Evolutionary conservation across 805 yeast species (phyloP), one percentile per base, ranked within the genome.

Genomic region (Saturnispora bothae): DNA sequence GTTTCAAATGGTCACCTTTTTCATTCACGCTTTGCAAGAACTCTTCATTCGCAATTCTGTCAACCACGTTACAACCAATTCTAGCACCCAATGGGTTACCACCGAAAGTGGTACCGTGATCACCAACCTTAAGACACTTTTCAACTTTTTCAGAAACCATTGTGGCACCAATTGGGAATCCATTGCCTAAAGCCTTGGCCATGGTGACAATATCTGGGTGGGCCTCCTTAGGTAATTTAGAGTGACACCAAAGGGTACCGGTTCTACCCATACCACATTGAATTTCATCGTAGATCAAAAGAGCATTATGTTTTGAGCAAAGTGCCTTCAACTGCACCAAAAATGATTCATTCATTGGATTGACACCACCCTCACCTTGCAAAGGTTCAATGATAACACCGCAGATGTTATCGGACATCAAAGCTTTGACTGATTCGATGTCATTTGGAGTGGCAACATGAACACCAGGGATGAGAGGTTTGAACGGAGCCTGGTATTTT

Each of bases 301-400:
- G 55, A 9, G 83, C 94, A 39, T 81, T 76, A 48, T 78, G 68
- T 40, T 77, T 69, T 40, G 64, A 62, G 56, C 96, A 84, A 40
- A 82, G 60, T 49, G 71, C 59, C 48, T 80, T 78, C 55, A 89
- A 63, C 35, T 73, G 75, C 4, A 66, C 54, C 44, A 89, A 66
- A 54, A 83, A 86, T 31, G 76, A 83, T 0, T 60, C 48, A 28
- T 71, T 66, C 42, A 84, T 71, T 16, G 79, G 75, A 52, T 77
- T 75, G 15, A 89, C 78, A 41, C 98, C 98, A 41, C 98, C 97
- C 64, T 89, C 98, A 48, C 97, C 98, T 65, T 92, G 98, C 42
- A 92, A 79, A 17, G 98, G 98, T 62, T 92, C 98, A 28, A 92
- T 78, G 40, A 92, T 92, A 22, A 92, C 92, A 38, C 88, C 98